A percentile compares a stretch with the other conserved stretches of the same genome.
Conservation (phyloP, 2,329 filamentous ascomycete genomes). For the Pyrenophora graminea region DNA sequence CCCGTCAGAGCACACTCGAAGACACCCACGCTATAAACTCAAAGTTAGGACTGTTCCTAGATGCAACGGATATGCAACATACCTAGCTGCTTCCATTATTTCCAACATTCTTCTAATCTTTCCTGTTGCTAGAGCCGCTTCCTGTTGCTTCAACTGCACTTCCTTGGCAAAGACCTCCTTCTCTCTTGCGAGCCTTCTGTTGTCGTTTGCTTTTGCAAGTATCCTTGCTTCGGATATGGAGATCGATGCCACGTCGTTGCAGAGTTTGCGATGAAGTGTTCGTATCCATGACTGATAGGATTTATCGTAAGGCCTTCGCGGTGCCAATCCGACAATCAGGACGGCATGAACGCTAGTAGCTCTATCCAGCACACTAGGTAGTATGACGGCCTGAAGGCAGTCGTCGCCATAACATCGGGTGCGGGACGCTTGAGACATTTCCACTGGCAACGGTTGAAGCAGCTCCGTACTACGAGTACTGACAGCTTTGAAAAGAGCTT, state of each 20-base stretch:
- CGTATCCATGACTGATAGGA: conserved; percentile 6
- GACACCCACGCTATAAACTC: background rate
- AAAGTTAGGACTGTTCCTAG: background rate
- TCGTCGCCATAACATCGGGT: conserved; percentile 6
- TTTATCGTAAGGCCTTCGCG: conserved; percentile 3
- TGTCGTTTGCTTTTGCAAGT: background rate
- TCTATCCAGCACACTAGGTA: background rate
- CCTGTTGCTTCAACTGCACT: conserved; percentile 2
- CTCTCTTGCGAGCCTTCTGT: background rate
- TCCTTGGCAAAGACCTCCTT: background rate
- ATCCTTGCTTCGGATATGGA: background rate
- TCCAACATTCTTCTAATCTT: conserved; percentile 2
- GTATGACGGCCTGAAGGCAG: background rate
- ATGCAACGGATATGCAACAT: background rate
- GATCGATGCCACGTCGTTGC: conserved; percentile 1
- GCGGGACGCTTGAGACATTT: conserved; percentile 1
- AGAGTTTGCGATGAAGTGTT: conserved; percentile 7
- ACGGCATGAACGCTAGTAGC: background rate
- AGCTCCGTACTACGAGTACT: background rate
- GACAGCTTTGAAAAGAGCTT: background rate
- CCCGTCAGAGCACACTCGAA: conserved; percentile 1
- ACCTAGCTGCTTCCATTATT: conserved; percentile 6
- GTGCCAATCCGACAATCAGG: conserved; percentile 2
- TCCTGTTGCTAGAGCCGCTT: background rate
- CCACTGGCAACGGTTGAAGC: conserved; percentile 1